Evolutionary conservation across 1,284 basidiomycete genomes (phyloP).

Genomic region (Trichosporon inkin): DNA sequence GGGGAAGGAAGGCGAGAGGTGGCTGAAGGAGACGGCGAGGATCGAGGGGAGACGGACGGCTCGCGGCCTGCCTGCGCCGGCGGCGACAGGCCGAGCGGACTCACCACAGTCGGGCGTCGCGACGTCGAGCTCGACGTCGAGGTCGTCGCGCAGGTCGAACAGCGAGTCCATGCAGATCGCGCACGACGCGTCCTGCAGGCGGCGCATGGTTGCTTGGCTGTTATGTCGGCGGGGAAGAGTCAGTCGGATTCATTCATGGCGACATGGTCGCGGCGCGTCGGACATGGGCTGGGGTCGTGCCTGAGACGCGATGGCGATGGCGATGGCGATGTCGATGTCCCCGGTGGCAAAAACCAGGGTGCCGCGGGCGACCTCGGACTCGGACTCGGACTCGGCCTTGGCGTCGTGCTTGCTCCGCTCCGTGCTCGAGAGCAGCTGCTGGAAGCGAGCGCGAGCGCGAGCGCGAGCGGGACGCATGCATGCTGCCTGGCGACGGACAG

Average conservation of each 20-base stretch:
- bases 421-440: too few species aligned
- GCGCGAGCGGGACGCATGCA: too few species aligned
- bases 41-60: background rate
- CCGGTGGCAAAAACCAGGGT: background rate
- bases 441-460: too few species aligned
- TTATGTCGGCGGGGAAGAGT: background rate
- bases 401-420: too few species aligned
- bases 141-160: constrained; percentile 37
- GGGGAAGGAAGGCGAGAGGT: background rate
- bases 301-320: background rate
- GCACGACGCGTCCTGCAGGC: constrained; percentile 31
- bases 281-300: background rate
- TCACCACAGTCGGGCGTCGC: constrained; percentile 43
- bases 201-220: background rate
- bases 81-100: too few species aligned
- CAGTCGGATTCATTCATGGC: background rate
- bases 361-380: too few species aligned
- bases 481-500: too few species aligned
- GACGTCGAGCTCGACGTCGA: constrained; percentile 36
- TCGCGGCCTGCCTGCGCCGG: too few species aligned
- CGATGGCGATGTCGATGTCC: too few species aligned
- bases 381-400: too few species aligned
- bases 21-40: background rate
- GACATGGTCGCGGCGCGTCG: background rate
- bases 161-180: constrained; percentile 43